Evolutionary conservation across 495 filamentous ascomycete species (phyloP).

Genomic region (Xylaria flabelliformis): DNA sequence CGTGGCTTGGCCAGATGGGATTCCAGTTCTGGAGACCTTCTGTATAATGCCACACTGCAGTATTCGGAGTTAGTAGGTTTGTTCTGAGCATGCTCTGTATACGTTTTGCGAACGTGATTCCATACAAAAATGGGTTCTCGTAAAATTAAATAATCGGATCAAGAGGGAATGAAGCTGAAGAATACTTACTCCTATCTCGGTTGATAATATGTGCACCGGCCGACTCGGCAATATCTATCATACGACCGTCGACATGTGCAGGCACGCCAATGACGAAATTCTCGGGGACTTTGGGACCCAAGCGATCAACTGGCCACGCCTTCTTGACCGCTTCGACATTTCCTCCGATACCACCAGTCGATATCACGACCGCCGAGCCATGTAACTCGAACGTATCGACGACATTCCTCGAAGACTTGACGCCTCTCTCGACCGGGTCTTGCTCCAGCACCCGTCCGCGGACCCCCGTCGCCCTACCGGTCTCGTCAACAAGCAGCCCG

Average conservation of each 20-base stretch:
- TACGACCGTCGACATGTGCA: constrained; percentile 59
- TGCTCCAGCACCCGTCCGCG: constrained; percentile 52
- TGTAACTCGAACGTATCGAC: constrained; percentile 53
- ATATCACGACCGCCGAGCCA: constrained; percentile 52
- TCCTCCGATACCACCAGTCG: constrained; percentile 58
- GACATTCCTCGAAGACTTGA: constrained; percentile 48
- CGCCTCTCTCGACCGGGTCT: constrained; percentile 50
- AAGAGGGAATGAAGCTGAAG: background rate
- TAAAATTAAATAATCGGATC: background rate
- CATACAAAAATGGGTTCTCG: too few relatives aligned
- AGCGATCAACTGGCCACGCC: constrained; percentile 53
- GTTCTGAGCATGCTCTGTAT: background rate
- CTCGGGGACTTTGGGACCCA: constrained; percentile 53
- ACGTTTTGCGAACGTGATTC: background rate
- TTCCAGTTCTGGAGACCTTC: constrained; percentile 61
- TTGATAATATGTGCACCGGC: constrained; percentile 57
- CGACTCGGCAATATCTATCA: constrained; percentile 55
- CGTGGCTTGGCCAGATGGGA: constrained; percentile 59
- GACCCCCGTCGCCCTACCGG: constrained; percentile 54
- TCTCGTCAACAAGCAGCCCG: constrained; percentile 54
- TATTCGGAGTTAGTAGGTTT: background rate
- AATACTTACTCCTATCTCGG: constrained; percentile 46
- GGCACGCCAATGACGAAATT: constrained; percentile 60
- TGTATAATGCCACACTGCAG: constrained; percentile 59
- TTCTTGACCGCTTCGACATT: constrained; percentile 58